phyloP scores from a whole-genome alignment of 2,329 filamentous ascomycete genomes.

The Aspergillus carbonarius region DNA sequence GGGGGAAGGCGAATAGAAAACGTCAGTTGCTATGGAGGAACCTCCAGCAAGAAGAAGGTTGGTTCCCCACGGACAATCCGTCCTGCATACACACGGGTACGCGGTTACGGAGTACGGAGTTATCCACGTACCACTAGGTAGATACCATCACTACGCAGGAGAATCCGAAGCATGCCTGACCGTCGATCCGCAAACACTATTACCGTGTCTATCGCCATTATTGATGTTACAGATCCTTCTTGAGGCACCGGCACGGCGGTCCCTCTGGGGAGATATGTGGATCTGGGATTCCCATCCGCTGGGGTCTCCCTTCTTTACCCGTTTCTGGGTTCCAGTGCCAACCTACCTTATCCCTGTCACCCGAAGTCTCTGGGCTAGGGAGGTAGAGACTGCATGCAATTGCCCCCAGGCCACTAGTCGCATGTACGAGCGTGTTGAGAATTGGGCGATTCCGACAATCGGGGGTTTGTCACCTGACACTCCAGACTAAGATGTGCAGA shows the following conservation, averaged over 20 bases:
- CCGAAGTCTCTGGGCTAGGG: neutral
- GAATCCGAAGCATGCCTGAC: conserved; percentile 14
- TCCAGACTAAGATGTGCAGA: neutral
- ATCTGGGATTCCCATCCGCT: conserved; percentile 20
- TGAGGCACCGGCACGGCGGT: conserved; percentile 26
- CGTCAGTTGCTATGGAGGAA: conserved; percentile 3
- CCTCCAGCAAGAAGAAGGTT: neutral
- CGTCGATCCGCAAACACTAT: conserved; percentile 9
- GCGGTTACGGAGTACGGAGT: conserved; percentile 10
- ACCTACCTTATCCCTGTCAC: conserved; percentile 18
- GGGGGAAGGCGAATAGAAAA: conserved; percentile 1
- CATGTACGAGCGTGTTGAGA: neutral
- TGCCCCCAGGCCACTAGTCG: neutral
- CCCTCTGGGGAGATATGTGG: conserved; percentile 28
- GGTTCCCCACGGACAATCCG: conserved; percentile 19
- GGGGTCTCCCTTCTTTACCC: conserved; percentile 21
- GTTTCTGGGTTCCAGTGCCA: conserved; percentile 4
- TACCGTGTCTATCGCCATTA: conserved; percentile 3
- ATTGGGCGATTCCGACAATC: conserved; percentile 6
- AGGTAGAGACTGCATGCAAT: conserved; percentile 1
- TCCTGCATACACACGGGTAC: conserved; percentile 9
- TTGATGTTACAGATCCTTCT: conserved; percentile 16
- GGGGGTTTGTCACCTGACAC: conserved; percentile 13
- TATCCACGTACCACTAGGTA: neutral
- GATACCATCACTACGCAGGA: neutral